Conservation (phyloP, 345 rosid genomes). For the Rhodamnia argentea region DNA sequence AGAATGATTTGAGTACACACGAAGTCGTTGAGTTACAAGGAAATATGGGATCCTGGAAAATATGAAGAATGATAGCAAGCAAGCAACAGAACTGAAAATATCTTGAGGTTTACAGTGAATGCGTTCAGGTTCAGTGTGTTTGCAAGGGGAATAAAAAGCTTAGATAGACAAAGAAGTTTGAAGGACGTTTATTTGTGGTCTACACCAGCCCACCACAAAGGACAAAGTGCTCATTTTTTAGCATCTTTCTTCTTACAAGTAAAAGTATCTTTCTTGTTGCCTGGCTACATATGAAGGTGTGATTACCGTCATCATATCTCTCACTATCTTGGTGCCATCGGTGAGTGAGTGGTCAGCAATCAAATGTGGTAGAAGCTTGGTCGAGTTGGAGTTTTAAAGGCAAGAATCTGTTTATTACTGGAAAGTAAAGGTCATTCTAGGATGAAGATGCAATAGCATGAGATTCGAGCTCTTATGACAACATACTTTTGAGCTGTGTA, state of each 20-base stretch:
- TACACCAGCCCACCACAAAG: neutral
- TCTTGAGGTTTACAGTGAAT: neutral
- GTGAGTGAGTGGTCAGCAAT: neutral
- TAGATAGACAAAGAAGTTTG: neutral
- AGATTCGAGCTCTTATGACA: neutral
- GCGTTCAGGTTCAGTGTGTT: neutral
- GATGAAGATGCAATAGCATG: neutral
- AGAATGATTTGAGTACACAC: neutral
- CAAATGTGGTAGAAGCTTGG: neutral
- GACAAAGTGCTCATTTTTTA: neutral
- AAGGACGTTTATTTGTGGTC: neutral
- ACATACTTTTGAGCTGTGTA: neutral
- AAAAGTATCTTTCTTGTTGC: neutral
- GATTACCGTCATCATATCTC: neutral
- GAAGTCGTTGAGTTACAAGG: neutral
- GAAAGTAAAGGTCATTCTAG: neutral
- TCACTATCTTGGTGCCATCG: neutral
- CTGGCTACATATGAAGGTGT: neutral
- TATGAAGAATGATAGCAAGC: neutral
- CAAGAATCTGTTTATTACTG: neutral
- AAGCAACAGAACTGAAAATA: neutral
- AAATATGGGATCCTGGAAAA: neutral
- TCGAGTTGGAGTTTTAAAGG: neutral
- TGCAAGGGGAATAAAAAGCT: neutral
- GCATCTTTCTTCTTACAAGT: neutral